Base-by-base conservation (phyloP, 306 rosid genomes). In the Rosa multiflora region DNA sequence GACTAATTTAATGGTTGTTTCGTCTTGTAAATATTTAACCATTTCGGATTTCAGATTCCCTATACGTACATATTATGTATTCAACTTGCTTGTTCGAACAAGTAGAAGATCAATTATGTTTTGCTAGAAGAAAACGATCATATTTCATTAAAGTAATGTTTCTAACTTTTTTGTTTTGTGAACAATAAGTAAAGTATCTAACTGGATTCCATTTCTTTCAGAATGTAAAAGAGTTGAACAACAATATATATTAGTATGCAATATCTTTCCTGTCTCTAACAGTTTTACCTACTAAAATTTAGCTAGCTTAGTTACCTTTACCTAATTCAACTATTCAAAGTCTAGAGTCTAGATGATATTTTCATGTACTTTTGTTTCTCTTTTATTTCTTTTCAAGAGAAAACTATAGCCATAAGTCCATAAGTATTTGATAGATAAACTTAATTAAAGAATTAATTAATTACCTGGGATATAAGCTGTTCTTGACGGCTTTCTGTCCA, bases 401-500 rank as follows among this genome's bases (percentile, higher is more conserved):
- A 23, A 61, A 26, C 37, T 32, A 63, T 37, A 15, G 37, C 26
- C 26, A 23, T 23, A 23, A 23, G 26, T 23, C 14, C 70, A 66
- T 1, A 39, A 66, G 5, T 37, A 8, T 8, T 66, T 15, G 47
- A 66, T 15, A 66, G 5, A 73, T 18, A 47, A 58, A n/a, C 8
- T 18, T 4, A 46, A 78, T 18, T 4, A 46, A 78, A 1, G 39
- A 26, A 78, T 42, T 2, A 32, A 78, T 42, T 2, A 32, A 32
- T 32, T 61, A 94, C 98, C 98, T 94, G 52, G 98, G 97, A 87
- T 85, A 83, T 18, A 72, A 47, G 87, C 86, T 90, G 59, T 94
- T 87, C 86, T 94, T 94, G 66, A 94, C 98, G 74, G 97, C 87
- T 86, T 94, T 94, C 85, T 94, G 98, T 1, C 98, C 98, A 79